A percentile compares a stretch with the other conserved stretches of the same genome.
These are phyloP conservation scores for Phyllosticta citribraziliensis DNA, from an alignment of 2,329 filamentous ascomycete species.

Conservation along the genomic window DNA sequence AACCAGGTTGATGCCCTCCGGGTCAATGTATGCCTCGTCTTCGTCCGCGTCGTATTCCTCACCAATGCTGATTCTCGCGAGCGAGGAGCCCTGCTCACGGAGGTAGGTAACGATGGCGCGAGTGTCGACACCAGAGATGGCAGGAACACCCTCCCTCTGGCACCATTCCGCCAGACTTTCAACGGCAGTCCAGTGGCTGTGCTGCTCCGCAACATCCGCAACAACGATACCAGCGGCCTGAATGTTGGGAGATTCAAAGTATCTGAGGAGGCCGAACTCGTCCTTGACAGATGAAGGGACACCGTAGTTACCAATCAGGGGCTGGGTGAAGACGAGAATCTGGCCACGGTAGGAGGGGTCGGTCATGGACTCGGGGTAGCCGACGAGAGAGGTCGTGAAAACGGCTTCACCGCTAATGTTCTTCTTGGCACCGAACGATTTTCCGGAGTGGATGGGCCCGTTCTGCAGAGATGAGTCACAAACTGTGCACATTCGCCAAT, in stretches of 20 bases:
- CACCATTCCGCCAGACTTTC: conserved; percentile 93
- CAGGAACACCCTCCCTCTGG: conserved; percentile 87
- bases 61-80: conserved; percentile 87
- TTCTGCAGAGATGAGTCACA: conserved; percentile 45
- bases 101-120: conserved; percentile 92
- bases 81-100: conserved; percentile 91
- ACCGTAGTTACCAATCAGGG: conserved; percentile 96
- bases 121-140: conserved; percentile 94
- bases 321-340: conserved; percentile 97
- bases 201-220: conserved; percentile 82
- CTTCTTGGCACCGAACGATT: conserved; percentile 89
- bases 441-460: conserved; percentile 91
- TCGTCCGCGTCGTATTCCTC: conserved; percentile 98
- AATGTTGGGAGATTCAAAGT: conserved; percentile 97
- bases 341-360: conserved; percentile 68
- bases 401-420: conserved; percentile 98
- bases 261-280: conserved; percentile 82
- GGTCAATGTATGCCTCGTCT: conserved; percentile 92
- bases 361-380: conserved; percentile 84
- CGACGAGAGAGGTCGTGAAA: conserved; percentile 95
- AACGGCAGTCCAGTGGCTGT: conserved; percentile 98
- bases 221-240: conserved; percentile 95
- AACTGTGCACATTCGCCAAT: conserved; percentile 1
- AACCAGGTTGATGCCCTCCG: conserved; percentile 92
- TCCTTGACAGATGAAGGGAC: conserved; percentile 82